Evolutionary conservation across 2,329 filamentous ascomycete species (phyloP), one percentile per base, ranked within the genome.

Genomic region (Diplocarpon rosae): DNA sequence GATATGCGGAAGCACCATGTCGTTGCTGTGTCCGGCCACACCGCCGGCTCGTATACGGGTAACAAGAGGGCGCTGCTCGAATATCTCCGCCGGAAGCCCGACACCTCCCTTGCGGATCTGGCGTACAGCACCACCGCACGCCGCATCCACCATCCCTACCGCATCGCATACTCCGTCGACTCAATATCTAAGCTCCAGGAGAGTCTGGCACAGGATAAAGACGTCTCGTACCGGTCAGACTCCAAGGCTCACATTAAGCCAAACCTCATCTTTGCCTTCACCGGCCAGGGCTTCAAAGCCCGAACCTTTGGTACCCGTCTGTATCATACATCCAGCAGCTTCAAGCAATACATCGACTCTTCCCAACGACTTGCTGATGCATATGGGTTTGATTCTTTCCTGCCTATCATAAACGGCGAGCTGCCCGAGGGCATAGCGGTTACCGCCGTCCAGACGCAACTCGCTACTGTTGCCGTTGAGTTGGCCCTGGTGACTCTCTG

Each of bases 71-170:
- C 31, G 3, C 13, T 54, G 17, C 15, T 50, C 41, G 42, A 38
- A 5, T 43, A 46, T 20, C 27, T 54, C 24, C 32, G 52, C n/a
- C 5, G n/a, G 11, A 41, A 45, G 20, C 45, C 51, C 28, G 39
- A 50, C 35, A 31, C 36, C 2, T 35, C 39, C 3, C 34, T 53
- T 12, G 39, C 40, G 3, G 35, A 50, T 24, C 39, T 55, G n/a
- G 42, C 52, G 11, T 55, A 55, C 31, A 45, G 51, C 2, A 46
- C 43, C 1, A 48, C 49, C 20, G 49, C 49, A 5, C 71, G 79
- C 12, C 72, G 72, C 37, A 69, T 73, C 6, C 77, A 80, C 52
- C 71, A 78, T 59, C 65, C 68, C 53, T 72, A 71, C 64, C 69
- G 75, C 11, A 65, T 74, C 57, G 70, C 67, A 36, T 65, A 72